These are phyloP conservation scores for Nemania serpens DNA, from an alignment of 2,329 filamentous ascomycete species.

Conservation along the genomic window DNA sequence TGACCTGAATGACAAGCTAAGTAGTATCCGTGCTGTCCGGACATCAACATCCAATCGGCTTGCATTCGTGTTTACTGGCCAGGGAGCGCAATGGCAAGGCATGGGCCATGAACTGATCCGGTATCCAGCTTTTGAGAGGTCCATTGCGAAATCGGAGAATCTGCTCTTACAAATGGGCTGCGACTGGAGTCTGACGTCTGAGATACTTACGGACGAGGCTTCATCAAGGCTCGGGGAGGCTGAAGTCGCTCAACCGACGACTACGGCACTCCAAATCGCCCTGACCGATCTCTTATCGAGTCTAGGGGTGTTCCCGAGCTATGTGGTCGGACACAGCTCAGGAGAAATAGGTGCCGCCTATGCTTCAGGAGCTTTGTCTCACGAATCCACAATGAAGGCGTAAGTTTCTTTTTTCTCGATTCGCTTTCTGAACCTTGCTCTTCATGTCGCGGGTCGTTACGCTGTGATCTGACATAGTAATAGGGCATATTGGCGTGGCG, in stretches of 20 bases:
- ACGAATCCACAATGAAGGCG: constrained; percentile 12
- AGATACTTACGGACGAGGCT: not conserved
- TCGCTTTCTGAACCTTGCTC: not conserved
- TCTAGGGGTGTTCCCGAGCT: not conserved
- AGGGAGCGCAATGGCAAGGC: constrained; percentile 17
- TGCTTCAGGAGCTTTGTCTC: constrained; percentile 12
- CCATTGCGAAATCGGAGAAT: constrained; percentile 1
- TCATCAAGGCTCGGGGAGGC: constrained; percentile 5
- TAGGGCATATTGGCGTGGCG: constrained; percentile 21
- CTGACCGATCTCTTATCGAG: constrained; percentile 16
- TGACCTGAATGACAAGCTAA: constrained; percentile 1
- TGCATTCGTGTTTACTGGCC: constrained; percentile 22
- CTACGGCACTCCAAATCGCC: constrained; percentile 20
- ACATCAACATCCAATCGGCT: constrained; percentile 1
- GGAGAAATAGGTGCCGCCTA: constrained; percentile 26
- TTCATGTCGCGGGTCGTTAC: too few species aligned
- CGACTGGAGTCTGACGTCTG: constrained; percentile 3
- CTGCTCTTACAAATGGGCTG: constrained; percentile 4
- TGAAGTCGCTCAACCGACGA: constrained; percentile 11
- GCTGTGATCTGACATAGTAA: not conserved
- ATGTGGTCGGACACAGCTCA: constrained; percentile 18
- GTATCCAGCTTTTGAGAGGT: constrained; percentile 4
- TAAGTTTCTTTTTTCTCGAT: not conserved
- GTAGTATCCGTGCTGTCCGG: not conserved
- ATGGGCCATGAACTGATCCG: constrained; percentile 15